A percentile compares a stretch with the other conserved stretches of the same genome.
phyloP scores from a whole-genome alignment of 352 stramenopile species.

The Detonula confervacea region DNA sequence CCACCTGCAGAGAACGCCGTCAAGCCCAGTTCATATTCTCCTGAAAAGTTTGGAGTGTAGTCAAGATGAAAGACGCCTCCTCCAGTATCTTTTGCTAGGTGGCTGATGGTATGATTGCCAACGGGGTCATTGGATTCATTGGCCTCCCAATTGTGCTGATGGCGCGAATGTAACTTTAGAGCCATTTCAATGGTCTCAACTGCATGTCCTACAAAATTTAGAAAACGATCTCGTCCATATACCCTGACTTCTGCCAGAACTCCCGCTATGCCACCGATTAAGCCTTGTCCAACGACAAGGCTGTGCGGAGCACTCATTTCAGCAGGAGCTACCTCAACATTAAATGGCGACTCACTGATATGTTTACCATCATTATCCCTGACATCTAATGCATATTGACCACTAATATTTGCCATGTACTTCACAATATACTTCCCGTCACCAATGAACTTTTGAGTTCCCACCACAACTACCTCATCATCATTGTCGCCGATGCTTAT shows the following conservation, averaged over 20 bases:
- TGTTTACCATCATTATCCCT: slow-evolving; percentile 8
- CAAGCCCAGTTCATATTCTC: slow-evolving; percentile 35
- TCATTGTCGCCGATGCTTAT: background rate
- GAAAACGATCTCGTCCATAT: slow-evolving; percentile 24
- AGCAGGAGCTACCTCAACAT: slow-evolving; percentile 27
- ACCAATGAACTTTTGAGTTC: slow-evolving; percentile 15
- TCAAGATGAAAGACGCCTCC: slow-evolving; percentile 35
- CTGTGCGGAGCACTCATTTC: slow-evolving; percentile 29
- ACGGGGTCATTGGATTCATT: slow-evolving; percentile 14
- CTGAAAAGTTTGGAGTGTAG: slow-evolving; percentile 16
- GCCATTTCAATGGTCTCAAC: slow-evolving; percentile 35
- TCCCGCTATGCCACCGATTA: slow-evolving; percentile 21
- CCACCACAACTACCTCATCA: slow-evolving; percentile 9
- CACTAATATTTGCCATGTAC: slow-evolving; percentile 34
- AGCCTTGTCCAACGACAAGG: slow-evolving; percentile 30
- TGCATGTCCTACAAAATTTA: slow-evolving; percentile 30
- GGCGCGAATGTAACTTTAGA: slow-evolving; percentile 14
- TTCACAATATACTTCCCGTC: slow-evolving; percentile 35
- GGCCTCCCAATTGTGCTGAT: too few species aligned
- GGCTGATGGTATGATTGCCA: slow-evolving; percentile 5
- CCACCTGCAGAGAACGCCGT: slow-evolving; percentile 21
- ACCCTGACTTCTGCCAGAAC: slow-evolving; percentile 23
- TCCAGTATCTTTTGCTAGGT: slow-evolving; percentile 22
- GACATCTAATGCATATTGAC: slow-evolving; percentile 38
- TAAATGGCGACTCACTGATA: slow-evolving; percentile 46